Conservation (phyloP, 2,329 filamentous ascomycete genomes). For the Boeremia lycopersici region DNA sequence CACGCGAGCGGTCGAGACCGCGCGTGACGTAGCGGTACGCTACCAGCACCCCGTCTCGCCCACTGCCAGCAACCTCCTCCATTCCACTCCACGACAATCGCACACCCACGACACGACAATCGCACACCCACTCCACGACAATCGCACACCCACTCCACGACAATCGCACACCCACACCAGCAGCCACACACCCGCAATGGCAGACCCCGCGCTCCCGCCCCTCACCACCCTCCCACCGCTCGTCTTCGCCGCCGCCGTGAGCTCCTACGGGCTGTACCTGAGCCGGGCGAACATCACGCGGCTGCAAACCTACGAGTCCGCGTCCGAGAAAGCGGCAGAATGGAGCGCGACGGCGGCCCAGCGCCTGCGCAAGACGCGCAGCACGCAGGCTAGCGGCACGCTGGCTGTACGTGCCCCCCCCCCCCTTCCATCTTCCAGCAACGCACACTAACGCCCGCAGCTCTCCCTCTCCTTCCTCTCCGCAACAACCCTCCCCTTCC, state of each 20-base stretch:
- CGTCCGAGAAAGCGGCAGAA: conserved; percentile 45
- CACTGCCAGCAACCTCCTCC: no score
- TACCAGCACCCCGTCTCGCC: no score
- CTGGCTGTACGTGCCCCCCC: conserved; percentile 31
- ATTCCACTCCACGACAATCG: no score
- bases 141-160: background rate
- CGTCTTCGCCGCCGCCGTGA: conserved; percentile 27
- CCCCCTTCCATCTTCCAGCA: no score
- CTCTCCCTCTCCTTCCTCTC: conserved; percentile 32
- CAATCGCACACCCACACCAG: background rate
- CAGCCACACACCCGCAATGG: background rate
- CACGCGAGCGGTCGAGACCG: background rate
- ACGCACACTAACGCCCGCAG: conserved; percentile 7
- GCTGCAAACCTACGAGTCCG: conserved; percentile 44
- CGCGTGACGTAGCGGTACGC: background rate
- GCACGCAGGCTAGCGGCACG: conserved; percentile 43
- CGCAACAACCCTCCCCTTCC: conserved; percentile 24
- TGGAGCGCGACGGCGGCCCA: conserved; percentile 43
- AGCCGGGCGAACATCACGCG: conserved; percentile 46
- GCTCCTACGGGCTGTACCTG: conserved; percentile 40
- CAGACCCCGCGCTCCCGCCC: background rate
- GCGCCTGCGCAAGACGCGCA: conserved; percentile 42
- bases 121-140: no score
- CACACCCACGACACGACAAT: no score
- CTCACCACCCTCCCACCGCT: conserved; percentile 22